Conservation (phyloP, 805 yeast genomes). For the Yarrowia sp. region DNA sequence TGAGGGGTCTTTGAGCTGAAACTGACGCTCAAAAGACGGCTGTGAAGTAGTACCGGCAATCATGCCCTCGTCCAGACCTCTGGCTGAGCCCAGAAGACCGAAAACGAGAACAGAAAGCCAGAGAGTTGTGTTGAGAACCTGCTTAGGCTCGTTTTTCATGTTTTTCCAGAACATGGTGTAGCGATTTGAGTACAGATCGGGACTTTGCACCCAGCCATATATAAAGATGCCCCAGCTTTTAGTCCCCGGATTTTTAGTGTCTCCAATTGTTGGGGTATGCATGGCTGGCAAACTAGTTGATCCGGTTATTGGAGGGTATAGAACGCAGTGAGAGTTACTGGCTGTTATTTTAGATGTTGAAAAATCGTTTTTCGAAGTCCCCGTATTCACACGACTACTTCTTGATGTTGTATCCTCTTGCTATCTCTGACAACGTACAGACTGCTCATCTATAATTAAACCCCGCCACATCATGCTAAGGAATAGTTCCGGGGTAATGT, state of each 20-base stretch:
- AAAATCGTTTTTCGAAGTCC: too few species aligned
- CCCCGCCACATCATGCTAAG: too few species aligned
- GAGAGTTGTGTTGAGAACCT: conserved; percentile 43
- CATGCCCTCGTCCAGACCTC: conserved; percentile 60
- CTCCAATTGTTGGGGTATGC: conserved; percentile 6
- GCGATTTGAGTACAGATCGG: neutral
- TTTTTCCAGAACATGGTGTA: conserved; percentile 1
- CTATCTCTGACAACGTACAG: too few species aligned
- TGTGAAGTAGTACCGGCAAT: conserved; percentile 48
- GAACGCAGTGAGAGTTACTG: too few species aligned
- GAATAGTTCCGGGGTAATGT: too few species aligned
- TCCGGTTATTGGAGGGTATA: too few species aligned
- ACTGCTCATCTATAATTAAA: too few species aligned
- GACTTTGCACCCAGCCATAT: too few species aligned
- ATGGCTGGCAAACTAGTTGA: neutral
- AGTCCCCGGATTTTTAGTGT: neutral
- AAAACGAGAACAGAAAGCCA: conserved; percentile 49
- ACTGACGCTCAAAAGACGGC: conserved; percentile 42
- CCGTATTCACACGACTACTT: too few species aligned
- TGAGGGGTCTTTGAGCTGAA: conserved; percentile 46
- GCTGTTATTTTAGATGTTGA: too few species aligned
- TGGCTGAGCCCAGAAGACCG: conserved; percentile 56
- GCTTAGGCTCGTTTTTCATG: conserved; percentile 17
- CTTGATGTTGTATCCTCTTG: too few species aligned
- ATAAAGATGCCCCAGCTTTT: neutral